These are phyloP conservation scores for Neoboletus subvelutipes DNA, from an alignment of 768 basidiomycete genomes.

Conservation along the genomic window DNA sequence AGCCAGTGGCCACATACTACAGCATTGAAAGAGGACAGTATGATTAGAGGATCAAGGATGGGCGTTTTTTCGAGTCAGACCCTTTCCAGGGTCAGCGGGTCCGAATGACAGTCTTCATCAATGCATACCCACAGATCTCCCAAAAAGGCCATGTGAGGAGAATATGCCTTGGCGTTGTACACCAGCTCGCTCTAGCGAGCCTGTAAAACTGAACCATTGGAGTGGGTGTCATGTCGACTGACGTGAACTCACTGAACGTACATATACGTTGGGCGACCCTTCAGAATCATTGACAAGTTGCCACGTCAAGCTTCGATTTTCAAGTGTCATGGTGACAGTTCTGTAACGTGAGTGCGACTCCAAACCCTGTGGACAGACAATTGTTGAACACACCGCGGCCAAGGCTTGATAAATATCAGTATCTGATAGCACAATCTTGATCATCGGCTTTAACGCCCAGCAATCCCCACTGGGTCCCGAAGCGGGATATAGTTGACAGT, in stretches of 20 bases:
- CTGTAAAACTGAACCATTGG: not conserved
- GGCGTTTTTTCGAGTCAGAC: not conserved
- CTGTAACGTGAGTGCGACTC: not conserved
- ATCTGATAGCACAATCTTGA: not conserved
- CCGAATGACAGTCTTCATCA: not conserved
- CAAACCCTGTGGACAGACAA: not conserved
- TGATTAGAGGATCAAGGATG: not conserved
- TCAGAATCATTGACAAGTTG: not conserved
- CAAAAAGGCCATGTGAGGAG: conserved; percentile 1
- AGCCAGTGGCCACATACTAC: not conserved
- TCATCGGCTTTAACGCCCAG: not conserved
- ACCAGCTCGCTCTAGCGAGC: not conserved
- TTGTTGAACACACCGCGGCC: not conserved
- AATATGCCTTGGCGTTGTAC: not conserved
- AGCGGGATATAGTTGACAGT: not conserved
- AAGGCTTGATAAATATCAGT: not conserved
- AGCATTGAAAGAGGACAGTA: not conserved
- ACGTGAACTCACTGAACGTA: not conserved
- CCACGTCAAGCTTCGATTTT: too few relatives aligned
- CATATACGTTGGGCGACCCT: not conserved
- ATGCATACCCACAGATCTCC: not conserved
- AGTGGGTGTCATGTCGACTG: not conserved
- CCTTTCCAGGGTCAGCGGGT: conserved; percentile 8
- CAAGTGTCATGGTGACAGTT: not conserved
- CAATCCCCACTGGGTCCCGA: not conserved